Evolutionary conservation across 164 flowering plant species (phyloP).

Genomic region (Sextonia rubra): DNA sequence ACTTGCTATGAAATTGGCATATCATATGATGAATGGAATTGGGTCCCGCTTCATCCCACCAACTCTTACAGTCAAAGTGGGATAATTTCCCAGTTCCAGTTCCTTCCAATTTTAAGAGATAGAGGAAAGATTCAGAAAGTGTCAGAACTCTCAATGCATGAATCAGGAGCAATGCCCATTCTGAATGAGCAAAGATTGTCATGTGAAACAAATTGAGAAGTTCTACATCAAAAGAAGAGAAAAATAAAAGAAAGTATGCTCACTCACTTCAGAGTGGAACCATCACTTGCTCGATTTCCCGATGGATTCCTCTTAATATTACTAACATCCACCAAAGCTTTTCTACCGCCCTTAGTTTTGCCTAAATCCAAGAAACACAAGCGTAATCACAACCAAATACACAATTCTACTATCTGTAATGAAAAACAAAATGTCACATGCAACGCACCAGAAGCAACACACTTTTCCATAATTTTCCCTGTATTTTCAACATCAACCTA

Average conservation of each 20-base stretch:
- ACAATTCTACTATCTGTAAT: background rate
- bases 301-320: slow-evolving; percentile 27
- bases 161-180: background rate
- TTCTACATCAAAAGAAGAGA: background rate
- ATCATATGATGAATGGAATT: background rate
- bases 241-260: background rate
- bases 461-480: slow-evolving; percentile 29
- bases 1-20: background rate
- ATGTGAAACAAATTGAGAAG: background rate
- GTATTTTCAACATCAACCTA: slow-evolving; percentile 30
- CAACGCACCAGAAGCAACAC: slow-evolving; percentile 33
- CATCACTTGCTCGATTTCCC: slow-evolving; percentile 20
- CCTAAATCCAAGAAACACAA: slow-evolving; percentile 16
- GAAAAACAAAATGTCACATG: background rate
- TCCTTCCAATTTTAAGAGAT: background rate
- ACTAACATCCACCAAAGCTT: slow-evolving; percentile 61
- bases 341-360: slow-evolving; percentile 36
- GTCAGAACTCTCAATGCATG: background rate
- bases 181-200: background rate
- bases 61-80: background rate
- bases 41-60: background rate
- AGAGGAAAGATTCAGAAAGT: background rate
- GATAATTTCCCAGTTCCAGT: background rate
- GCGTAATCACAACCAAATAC: background rate
- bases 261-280: slow-evolving; percentile 39